Conservation (phyloP, 768 basidiomycete genomes). For the Leccinum longicurvipes region DNA sequence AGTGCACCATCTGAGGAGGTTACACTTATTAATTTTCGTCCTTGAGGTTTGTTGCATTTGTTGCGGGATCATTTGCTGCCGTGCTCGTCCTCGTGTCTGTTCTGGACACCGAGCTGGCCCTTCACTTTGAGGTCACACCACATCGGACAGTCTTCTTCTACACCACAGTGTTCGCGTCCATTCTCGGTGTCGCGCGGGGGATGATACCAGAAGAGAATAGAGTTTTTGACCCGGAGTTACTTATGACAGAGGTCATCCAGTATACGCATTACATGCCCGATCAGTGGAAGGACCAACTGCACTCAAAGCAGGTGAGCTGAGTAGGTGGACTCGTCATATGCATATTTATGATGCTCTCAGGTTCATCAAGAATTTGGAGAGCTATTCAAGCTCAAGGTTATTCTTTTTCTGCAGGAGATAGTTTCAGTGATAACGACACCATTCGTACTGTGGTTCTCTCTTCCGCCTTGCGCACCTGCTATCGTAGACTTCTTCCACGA, state of each 20-base stretch:
- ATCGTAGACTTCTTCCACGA: conserved; percentile 98
- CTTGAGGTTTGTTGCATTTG: conserved; percentile 87
- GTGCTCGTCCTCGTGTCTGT: conserved; percentile 91
- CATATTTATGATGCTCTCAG: conserved; percentile 35
- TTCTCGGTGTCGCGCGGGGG: conserved; percentile 86
- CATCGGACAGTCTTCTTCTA: conserved; percentile 95
- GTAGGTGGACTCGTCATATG: background rate
- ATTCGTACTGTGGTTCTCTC: conserved; percentile 88
- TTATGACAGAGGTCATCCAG: conserved; percentile 89
- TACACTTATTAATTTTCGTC: conserved; percentile 1
- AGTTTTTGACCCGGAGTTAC: conserved; percentile 89
- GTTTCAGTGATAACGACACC: conserved; percentile 91
- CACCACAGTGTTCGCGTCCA: conserved; percentile 79
- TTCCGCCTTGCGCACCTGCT: conserved; percentile 84
- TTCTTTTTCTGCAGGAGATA: conserved; percentile 85
- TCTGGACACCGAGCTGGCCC: conserved; percentile 88
- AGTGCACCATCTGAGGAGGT: conserved; percentile 21
- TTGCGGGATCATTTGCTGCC: conserved; percentile 94
- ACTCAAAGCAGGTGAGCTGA: conserved; percentile 72
- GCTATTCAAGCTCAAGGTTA: conserved; percentile 90
- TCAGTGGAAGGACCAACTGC: conserved; percentile 85
- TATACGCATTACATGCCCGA: conserved; percentile 97
- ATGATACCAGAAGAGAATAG: conserved; percentile 95
- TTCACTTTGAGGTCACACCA: conserved; percentile 92
- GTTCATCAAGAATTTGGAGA: conserved; percentile 90